Evolutionary conservation across 352 stramenopile genomes (phyloP).

Genomic region (Globisporangium canariense): DNA sequence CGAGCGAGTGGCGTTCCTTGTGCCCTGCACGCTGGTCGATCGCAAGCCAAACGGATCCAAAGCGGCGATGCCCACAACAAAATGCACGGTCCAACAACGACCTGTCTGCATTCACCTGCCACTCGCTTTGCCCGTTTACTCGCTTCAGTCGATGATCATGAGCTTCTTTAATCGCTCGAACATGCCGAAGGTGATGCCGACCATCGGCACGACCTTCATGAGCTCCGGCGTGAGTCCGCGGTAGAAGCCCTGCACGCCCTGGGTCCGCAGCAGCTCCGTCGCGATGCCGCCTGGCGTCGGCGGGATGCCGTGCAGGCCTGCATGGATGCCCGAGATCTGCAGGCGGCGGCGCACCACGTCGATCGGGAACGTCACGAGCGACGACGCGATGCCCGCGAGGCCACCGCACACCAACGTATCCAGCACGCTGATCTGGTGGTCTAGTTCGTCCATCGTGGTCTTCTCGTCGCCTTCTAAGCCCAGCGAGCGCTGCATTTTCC

Average conservation of each 20-base stretch:
- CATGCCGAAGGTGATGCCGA: conserved; percentile 94
- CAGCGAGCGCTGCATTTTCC: conserved; percentile 30
- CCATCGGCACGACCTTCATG: conserved; percentile 97
- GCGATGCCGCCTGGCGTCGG: conserved; percentile 76
- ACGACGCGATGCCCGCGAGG: conserved; percentile 88
- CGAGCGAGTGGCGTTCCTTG: background rate
- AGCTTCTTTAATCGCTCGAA: conserved; percentile 94
- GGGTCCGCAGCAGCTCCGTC: conserved; percentile 57
- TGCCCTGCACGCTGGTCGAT: background rate
- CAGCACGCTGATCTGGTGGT: conserved; percentile 45
- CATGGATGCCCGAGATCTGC: conserved; percentile 93
- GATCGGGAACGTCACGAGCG: conserved; percentile 93
- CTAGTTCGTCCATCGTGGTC: conserved; percentile 10
- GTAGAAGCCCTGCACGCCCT: conserved; percentile 84
- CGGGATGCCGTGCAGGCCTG: conserved; percentile 52
- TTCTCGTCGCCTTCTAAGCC: conserved; percentile 28
- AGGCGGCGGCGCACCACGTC: conserved; percentile 93
- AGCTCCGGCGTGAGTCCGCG: conserved; percentile 91
- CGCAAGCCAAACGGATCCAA: background rate
- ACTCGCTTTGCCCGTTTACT: background rate
- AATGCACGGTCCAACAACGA: background rate
- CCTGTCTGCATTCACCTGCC: conserved; percentile 3
- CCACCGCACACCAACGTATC: conserved; percentile 92
- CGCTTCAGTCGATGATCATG: conserved; percentile 71
- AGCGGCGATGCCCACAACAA: background rate